phyloP scores from a whole-genome alignment of 2,329 filamentous ascomycete genomes.

The Aspergillus fijiensis region DNA sequence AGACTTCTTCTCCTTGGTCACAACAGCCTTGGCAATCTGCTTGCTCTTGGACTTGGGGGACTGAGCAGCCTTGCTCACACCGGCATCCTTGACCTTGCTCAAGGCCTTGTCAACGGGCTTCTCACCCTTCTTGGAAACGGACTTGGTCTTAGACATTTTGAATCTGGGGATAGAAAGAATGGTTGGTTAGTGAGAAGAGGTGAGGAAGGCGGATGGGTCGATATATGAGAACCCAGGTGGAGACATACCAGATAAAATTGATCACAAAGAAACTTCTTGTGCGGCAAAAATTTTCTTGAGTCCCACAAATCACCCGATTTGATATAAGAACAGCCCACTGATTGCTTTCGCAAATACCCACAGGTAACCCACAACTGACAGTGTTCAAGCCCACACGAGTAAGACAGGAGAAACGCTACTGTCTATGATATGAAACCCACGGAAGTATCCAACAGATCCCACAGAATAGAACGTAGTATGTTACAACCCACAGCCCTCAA shows the following conservation, averaged over 20 bases:
- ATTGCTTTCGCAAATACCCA: conserved; percentile 36
- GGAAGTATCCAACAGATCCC: conserved; percentile 41
- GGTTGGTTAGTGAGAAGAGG: conserved; percentile 18
- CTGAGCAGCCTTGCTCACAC: conserved; percentile 47
- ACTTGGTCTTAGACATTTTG: conserved; percentile 50
- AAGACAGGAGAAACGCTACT: conserved; percentile 43
- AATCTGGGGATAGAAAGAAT: conserved; percentile 17
- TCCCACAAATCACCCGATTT: conserved; percentile 40
- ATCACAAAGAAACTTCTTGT: conserved; percentile 26
- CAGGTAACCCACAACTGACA: conserved; percentile 44
- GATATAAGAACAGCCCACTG: conserved; percentile 22
- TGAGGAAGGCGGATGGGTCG: background rate
- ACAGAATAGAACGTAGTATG: conserved; percentile 41
- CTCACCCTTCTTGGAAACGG: conserved; percentile 38
- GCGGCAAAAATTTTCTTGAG: conserved; percentile 35
- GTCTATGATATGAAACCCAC: conserved; percentile 44
- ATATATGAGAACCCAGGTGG: background rate
- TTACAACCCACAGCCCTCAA: conserved; percentile 46
- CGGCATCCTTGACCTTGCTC: conserved; percentile 50
- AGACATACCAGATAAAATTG: conserved; percentile 23
- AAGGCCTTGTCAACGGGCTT: conserved; percentile 45
- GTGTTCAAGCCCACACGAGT: conserved; percentile 47
- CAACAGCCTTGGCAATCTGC: conserved; percentile 43
- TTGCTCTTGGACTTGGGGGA: conserved; percentile 48
- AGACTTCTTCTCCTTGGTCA: conserved; percentile 43